phyloP scores from a whole-genome alignment of 208 protist genomes.

The Crithidia mellificae region DNA sequence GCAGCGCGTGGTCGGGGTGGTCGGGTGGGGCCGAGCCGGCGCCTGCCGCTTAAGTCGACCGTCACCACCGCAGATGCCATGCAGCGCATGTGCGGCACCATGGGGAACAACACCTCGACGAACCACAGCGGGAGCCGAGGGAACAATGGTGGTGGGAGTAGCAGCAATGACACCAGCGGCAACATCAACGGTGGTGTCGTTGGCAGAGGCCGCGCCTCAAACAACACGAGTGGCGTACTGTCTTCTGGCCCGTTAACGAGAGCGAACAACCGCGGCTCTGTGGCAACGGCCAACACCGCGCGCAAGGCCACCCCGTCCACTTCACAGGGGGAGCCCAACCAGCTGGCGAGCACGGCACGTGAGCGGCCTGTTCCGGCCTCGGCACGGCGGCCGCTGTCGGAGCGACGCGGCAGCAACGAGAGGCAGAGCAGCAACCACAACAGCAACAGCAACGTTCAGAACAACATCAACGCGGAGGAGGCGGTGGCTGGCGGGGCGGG shows the following conservation, averaged over 20 bases:
- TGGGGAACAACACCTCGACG: not conserved
- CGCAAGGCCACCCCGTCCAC: not conserved
- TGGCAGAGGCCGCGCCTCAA: not conserved
- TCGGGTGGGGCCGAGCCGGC: not conserved
- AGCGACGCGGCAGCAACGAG: not conserved
- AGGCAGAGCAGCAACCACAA: not conserved
- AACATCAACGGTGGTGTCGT: too few relatives aligned
- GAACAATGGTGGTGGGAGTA: too few relatives aligned
- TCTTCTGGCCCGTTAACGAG: not conserved
- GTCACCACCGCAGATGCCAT: conserved; percentile 7
- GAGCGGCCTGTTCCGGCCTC: not conserved
- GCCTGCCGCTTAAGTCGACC: not conserved
- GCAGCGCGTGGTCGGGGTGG: not conserved
- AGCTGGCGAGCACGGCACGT: not conserved
- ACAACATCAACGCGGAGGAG: not conserved
- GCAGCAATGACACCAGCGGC: too few relatives aligned
- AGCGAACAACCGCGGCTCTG: conserved; percentile 1
- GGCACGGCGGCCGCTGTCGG: not conserved
- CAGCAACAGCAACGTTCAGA: not conserved
- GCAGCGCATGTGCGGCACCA: conserved; percentile 15
- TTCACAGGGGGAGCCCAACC: not conserved
- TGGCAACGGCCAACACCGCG: not conserved
- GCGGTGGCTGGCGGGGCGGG: not conserved
- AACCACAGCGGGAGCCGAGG: not conserved
- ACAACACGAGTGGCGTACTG: not conserved